Evolutionary conservation across 306 rosid species (phyloP).

Genomic region (Alnus glutinosa): DNA sequence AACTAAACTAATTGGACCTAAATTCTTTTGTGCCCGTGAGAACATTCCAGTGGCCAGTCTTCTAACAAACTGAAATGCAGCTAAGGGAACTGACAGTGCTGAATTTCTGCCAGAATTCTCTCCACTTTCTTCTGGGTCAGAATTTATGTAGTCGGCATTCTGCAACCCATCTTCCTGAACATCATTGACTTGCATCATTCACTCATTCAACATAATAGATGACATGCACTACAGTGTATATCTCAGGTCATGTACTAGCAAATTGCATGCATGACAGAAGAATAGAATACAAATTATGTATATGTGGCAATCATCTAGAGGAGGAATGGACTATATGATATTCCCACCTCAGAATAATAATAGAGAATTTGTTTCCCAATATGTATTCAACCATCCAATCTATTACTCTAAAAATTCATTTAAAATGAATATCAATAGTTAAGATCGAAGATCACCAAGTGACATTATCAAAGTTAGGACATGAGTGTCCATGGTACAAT

Average conservation of each 20-base stretch:
- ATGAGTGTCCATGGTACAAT: neutral
- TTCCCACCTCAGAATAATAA: conserved; percentile 13
- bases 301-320: conserved; percentile 1
- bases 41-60: conserved; percentile 91
- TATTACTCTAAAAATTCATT: neutral
- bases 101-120: conserved; percentile 62
- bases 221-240: conserved; percentile 21
- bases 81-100: conserved; percentile 85
- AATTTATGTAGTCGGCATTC: conserved; percentile 39
- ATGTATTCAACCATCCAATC: conserved; percentile 11
- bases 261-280: conserved; percentile 10
- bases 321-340: conserved; percentile 26
- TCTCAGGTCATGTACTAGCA: conserved; percentile 15
- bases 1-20: conserved; percentile 41
- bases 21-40: conserved; percentile 72
- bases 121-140: conserved; percentile 67
- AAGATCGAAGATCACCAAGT: neutral
- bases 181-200: conserved; percentile 20
- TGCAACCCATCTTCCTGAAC: conserved; percentile 70
- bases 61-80: conserved; percentile 81
- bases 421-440: neutral
- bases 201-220: conserved; percentile 23
- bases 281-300: conserved; percentile 4
- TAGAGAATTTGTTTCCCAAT: conserved; percentile 5
- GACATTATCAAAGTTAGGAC: neutral